These are phyloP conservation scores for Odonthalia washingtoniensis DNA, from an alignment of 31 red algal genomes.

Conservation along the genomic window DNA sequence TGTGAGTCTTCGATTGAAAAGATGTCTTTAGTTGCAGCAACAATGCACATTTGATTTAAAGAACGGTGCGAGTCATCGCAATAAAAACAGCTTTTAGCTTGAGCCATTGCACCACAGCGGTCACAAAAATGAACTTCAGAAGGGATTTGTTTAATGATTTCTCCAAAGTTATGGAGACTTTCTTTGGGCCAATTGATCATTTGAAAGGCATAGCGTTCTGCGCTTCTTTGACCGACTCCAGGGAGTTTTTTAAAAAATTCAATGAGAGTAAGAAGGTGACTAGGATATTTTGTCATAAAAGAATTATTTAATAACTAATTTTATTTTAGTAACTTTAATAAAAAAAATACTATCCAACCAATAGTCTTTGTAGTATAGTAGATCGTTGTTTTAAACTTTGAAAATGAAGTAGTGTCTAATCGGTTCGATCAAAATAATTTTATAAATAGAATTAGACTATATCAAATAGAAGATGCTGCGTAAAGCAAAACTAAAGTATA, in stretches of 20 bases:
- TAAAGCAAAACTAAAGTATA: no score
- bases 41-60: slow-evolving; percentile 4
- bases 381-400: no score
- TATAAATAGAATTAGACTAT: no score
- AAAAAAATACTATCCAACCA: no score
- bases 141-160: not conserved
- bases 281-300: no score
- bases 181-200: not conserved
- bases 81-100: slow-evolving; percentile 13
- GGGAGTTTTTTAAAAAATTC: slow-evolving; percentile 18
- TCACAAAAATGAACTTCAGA: slow-evolving; percentile 15
- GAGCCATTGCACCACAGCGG: slow-evolving; percentile 24
- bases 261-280: slow-evolving; percentile 24
- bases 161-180: not conserved
- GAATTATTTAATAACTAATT: no score
- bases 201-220: slow-evolving; percentile 37
- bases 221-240: slow-evolving; percentile 28
- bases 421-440: no score
- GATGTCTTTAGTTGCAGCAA: slow-evolving; percentile 4
- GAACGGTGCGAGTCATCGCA: slow-evolving; percentile 24
- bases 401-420: no score
- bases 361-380: no score
- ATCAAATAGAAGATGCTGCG: no score
- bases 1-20: not conserved
- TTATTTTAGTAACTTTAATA: no score